Conservation (phyloP, 495 filamentous ascomycete genomes). For the Evernia prunastri region DNA sequence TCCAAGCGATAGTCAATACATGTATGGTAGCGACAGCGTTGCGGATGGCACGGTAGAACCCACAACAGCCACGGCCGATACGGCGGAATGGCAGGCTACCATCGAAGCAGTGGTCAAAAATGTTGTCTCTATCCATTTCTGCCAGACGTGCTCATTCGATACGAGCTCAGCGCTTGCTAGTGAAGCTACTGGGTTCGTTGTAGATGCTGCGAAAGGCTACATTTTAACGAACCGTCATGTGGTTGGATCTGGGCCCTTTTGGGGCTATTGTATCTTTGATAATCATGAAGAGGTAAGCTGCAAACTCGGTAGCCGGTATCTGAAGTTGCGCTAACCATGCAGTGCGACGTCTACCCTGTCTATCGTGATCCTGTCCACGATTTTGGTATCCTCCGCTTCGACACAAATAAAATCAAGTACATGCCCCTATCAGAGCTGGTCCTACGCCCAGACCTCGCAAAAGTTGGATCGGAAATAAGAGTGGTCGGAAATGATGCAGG, state of each 20-base stretch:
- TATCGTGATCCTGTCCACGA: constrained; percentile 98
- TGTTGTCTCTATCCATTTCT: constrained; percentile 97
- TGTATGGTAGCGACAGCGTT: constrained; percentile 40
- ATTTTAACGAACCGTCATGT: constrained; percentile 91
- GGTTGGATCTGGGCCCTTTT: constrained; percentile 93
- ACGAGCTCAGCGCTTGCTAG: constrained; percentile 88
- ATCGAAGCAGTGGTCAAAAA: constrained; percentile 89
- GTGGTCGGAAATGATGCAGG: constrained; percentile 98
- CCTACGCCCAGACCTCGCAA: constrained; percentile 80
- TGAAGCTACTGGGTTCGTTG: constrained; percentile 96
- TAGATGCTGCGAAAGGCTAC: constrained; percentile 89
- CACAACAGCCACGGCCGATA: constrained; percentile 63
- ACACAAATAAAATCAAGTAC: constrained; percentile 92
- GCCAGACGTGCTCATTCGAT: constrained; percentile 96
- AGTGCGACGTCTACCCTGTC: constrained; percentile 95
- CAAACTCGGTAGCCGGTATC: background rate
- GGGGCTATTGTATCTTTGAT: constrained; percentile 96
- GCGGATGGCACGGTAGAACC: constrained; percentile 40
- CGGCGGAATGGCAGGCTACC: constrained; percentile 92
- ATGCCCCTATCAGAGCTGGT: constrained; percentile 77
- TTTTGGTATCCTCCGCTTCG: constrained; percentile 93
- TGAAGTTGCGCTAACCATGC: constrained; percentile 22
- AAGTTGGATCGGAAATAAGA: constrained; percentile 86
- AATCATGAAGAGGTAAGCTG: constrained; percentile 79
- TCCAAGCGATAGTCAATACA: constrained; percentile 41